Evolutionary conservation across 148 eudicot species (phyloP).

Genomic region (Rhododendron williamsianum): DNA sequence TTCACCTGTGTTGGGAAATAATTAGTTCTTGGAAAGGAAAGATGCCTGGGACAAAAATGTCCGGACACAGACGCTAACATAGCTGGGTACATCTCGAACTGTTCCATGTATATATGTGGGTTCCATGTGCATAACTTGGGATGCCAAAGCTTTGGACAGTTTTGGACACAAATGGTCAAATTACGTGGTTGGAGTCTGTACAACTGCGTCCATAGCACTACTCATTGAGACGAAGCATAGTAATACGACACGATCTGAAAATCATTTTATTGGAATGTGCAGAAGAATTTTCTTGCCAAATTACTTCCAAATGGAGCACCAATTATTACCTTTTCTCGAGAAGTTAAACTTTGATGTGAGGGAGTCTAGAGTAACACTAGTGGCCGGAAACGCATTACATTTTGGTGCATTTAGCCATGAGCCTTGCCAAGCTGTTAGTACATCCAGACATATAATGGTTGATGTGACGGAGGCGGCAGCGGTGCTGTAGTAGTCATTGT

Average conservation of each 20-base stretch:
- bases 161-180: too few species aligned
- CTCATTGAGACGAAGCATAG: too few species aligned
- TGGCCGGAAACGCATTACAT: not conserved
- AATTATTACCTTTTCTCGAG: not conserved
- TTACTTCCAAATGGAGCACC: not conserved
- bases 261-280: too few species aligned
- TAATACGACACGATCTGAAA: too few species aligned
- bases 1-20: not conserved
- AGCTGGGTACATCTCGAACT: too few species aligned
- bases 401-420: not conserved
- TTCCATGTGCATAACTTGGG: too few species aligned
- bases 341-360: not conserved
- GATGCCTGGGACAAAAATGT: not conserved
- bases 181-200: too few species aligned
- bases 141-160: too few species aligned
- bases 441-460: slow-evolving; percentile 26
- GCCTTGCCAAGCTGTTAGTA: slow-evolving; percentile 28
- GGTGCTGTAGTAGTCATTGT: not conserved
- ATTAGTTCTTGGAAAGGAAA: not conserved
- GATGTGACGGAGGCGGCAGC: not conserved
- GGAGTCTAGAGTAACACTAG: not conserved
- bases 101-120: not conserved
- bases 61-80: too few species aligned
- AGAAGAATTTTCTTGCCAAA: too few species aligned
- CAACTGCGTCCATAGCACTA: too few species aligned